phyloP scores from a whole-genome alignment of 345 rosid species.

The Moricandia moricandioides region DNA sequence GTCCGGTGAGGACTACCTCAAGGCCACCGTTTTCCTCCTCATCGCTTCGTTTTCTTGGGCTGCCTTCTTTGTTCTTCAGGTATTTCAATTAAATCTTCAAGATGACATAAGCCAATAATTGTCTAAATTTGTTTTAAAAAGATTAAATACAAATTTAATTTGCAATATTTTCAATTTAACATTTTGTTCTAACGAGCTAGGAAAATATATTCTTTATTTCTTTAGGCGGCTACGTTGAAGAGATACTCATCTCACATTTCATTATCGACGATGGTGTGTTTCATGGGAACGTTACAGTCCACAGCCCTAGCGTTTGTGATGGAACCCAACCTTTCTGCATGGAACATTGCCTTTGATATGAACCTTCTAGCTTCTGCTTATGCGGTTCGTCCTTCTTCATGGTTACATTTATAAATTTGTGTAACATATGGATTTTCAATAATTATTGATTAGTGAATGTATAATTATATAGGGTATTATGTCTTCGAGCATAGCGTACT shows the following conservation, averaged over 20 bases:
- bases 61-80: slow-evolving; percentile 81
- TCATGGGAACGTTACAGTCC: slow-evolving; percentile 79
- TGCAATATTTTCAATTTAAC: neutral
- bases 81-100: neutral
- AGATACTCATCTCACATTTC: slow-evolving; percentile 81
- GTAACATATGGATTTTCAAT: neutral
- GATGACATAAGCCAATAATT: too few species aligned
- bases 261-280: slow-evolving; percentile 71
- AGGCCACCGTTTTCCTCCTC: slow-evolving; percentile 76
- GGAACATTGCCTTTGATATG: slow-evolving; percentile 88
- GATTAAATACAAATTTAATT: neutral
- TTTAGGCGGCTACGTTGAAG: slow-evolving; percentile 72
- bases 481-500: slow-evolving; percentile 86
- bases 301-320: slow-evolving; percentile 67
- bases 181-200: neutral
- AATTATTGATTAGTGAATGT: neutral
- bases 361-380: slow-evolving; percentile 91
- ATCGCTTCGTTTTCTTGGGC: slow-evolving; percentile 93
- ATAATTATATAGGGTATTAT: slow-evolving; percentile 61
- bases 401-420: neutral
- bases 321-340: slow-evolving; percentile 63
- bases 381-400: slow-evolving; percentile 49
- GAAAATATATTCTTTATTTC: neutral
- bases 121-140: neutral
- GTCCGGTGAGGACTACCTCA: slow-evolving; percentile 47